A percentile compares a stretch with the other conserved stretches of the same genome.
These are phyloP conservation scores for Nakataea oryzae DNA, from an alignment of 2,329 filamentous ascomycete species.

Conservation along the genomic window DNA sequence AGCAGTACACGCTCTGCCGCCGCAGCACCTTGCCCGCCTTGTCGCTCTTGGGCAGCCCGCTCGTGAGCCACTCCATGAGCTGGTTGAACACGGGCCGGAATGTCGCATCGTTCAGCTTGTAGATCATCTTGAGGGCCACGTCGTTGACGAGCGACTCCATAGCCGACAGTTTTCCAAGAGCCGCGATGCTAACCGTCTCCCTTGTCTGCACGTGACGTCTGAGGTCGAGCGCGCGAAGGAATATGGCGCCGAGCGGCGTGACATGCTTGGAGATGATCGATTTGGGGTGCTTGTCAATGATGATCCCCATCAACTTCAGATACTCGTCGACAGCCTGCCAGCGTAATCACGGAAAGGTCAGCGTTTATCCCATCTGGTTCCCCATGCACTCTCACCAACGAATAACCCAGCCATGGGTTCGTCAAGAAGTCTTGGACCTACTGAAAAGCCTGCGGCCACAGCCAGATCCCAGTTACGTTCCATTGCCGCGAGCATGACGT, in stretches of 20 bases:
- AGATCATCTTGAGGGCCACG: constrained; percentile 77
- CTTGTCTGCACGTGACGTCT: constrained; percentile 41
- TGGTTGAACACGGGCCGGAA: constrained; percentile 87
- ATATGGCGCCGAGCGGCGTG: constrained; percentile 53
- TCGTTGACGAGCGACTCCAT: constrained; percentile 59
- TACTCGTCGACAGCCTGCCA: constrained; percentile 55
- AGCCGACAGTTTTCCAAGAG: constrained; percentile 29
- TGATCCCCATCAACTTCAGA: constrained; percentile 56
- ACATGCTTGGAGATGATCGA: constrained; percentile 67
- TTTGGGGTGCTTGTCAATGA: constrained; percentile 72
- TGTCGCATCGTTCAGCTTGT: constrained; percentile 89
- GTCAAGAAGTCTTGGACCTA: constrained; percentile 28
- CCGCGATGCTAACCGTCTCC: constrained; percentile 6
- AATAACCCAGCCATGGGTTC: neutral
- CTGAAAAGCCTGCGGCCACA: constrained; percentile 48
- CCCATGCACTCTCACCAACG: neutral
- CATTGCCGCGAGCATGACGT: constrained; percentile 64
- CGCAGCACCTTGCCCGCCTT: constrained; percentile 46
- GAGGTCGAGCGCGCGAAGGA: constrained; percentile 53
- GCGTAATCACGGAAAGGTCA: neutral
- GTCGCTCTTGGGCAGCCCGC: constrained; percentile 52
- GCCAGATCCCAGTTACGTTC: constrained; percentile 62
- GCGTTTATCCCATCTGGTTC: neutral
- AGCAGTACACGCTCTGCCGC: constrained; percentile 69
- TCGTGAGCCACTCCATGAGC: constrained; percentile 71